Evolutionary conservation across 2,329 filamentous ascomycete genomes (phyloP), one percentile per base, ranked within the genome.

Genomic region (Paraphaeosphaeria sporulosa): DNA sequence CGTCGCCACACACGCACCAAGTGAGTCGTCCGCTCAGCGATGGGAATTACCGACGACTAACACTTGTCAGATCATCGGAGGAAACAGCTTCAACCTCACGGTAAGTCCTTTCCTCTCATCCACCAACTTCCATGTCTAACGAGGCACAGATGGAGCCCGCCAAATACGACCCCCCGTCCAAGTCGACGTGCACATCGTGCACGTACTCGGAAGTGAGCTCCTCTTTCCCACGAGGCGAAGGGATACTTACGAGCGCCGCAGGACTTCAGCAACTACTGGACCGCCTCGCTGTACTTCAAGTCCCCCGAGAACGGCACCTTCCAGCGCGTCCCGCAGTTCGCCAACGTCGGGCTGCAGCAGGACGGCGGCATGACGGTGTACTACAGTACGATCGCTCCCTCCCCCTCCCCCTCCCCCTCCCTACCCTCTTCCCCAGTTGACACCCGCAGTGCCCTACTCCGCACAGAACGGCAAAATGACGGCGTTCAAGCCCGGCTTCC

Each of bases 401-500:
- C 13, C 8, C 23, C 4, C 4, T 27, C 13, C 3, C 23, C 13
- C 44, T 19, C 13, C 8, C 21, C 3, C 8, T n/a, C 32, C 25
- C 27, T 17, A 10, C 1, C 42, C 10, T n/a, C 25, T 8, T 2
- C 21, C 19, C 44, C 6, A 13, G 44, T 7, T 21, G 32, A 44
- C 40, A n/a, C 19, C 34, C 13, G 23, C 27, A 97, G 88, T 96
- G 59, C 86, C 92, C 3, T 89, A 90, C 73, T 83, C 85, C 50
- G 89, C 70, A 38, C 61, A 87, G 59, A 86, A 89, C 67, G 87
- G 57, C 57, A 71, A 73, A 32, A 68, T 92, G 71, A 82, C 88
- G 17, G 82, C 90, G 13, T 93, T 93, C 82, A 91, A 91, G 23
- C 73, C 83, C 7, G 89, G 88, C 30, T 84, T 94, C 68, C 86